A percentile compares a stretch with the other conserved stretches of the same genome.
Conservation (phyloP, 2,329 filamentous ascomycete genomes). For the Uncinocarpus reesii region DNA sequence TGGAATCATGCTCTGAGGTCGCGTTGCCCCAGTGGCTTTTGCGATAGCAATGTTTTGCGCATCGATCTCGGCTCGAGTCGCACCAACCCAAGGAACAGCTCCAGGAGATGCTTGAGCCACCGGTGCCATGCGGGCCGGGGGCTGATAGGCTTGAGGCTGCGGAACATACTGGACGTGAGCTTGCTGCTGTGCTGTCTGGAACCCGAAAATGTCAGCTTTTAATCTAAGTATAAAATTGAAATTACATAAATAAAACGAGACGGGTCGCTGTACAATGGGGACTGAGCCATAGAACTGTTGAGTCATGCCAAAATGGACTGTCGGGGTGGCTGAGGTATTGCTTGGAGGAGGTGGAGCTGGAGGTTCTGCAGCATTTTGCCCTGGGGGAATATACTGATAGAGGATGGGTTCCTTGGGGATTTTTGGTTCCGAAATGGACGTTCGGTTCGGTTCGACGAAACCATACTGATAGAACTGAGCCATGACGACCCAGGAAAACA, state of each 20-base stretch:
- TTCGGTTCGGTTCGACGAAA: conserved; percentile 10
- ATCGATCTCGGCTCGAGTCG: conserved; percentile 22
- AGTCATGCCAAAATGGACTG: conserved; percentile 11
- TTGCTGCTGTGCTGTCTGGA: conserved; percentile 8
- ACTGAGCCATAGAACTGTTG: conserved; percentile 12
- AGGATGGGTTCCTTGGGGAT: conserved; percentile 12
- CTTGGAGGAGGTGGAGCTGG: conserved; percentile 7
- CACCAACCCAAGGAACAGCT: conserved; percentile 17
- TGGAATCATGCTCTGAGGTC: conserved; percentile 24
- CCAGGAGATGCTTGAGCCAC: conserved; percentile 3
- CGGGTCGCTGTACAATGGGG: conserved; percentile 12
- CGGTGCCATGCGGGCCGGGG: conserved; percentile 8
- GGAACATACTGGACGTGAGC: conserved; percentile 6
- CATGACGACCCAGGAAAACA: conserved; percentile 4
- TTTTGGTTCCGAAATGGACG: not conserved
- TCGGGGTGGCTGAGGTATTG: not conserved
- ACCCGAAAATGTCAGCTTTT: not conserved
- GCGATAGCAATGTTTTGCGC: conserved; percentile 24
- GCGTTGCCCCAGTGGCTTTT: conserved; percentile 17
- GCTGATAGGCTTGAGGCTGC: conserved; percentile 7
- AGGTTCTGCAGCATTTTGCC: conserved; percentile 9
- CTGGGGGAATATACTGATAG: conserved; percentile 15
- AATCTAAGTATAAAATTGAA: not conserved
- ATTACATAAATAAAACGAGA: not conserved
- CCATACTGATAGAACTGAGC: conserved; percentile 17